Percentiles rank a stretch among this genome's conserved stretches.
These are phyloP conservation scores for Yamadazyma conglobata DNA, from an alignment of 1,139 yeast genomes.

Conservation along the genomic window DNA sequence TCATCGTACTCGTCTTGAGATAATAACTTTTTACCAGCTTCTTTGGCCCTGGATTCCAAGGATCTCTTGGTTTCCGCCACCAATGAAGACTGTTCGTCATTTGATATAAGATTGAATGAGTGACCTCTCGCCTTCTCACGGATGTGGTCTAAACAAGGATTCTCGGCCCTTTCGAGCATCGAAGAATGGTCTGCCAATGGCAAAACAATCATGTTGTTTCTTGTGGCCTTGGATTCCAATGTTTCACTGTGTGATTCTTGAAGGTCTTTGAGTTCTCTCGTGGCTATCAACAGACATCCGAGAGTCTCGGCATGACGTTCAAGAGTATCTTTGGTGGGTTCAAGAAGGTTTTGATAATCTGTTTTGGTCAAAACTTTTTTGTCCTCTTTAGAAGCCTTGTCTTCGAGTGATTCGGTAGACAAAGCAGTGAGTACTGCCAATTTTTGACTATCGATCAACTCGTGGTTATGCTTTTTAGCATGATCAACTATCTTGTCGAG, in stretches of 20 bases:
- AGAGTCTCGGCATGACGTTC: conserved; percentile 15
- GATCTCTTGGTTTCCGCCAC: conserved; percentile 14
- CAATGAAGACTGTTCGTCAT: conserved; percentile 11
- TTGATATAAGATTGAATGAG: conserved; percentile 7
- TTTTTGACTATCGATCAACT: conserved; percentile 10
- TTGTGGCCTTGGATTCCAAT: conserved; percentile 11
- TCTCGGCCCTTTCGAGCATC: conserved; percentile 17
- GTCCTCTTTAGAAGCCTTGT: conserved; percentile 18
- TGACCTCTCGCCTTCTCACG: conserved; percentile 21
- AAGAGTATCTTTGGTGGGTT: conserved; percentile 21
- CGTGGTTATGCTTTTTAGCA: conserved; percentile 14
- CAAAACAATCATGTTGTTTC: conserved; percentile 18
- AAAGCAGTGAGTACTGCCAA: conserved; percentile 11
- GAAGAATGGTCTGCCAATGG: conserved; percentile 15
- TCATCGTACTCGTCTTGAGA: conserved; percentile 27
- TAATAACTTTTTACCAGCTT: conserved; percentile 23
- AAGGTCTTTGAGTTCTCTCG: conserved; percentile 13
- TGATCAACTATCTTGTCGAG: conserved; percentile 21
- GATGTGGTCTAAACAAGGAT: conserved; percentile 26
- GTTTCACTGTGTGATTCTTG: conserved; percentile 13
- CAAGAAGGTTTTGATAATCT: conserved; percentile 16
- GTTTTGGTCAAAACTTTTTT: conserved; percentile 17
- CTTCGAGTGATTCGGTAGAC: conserved; percentile 16
- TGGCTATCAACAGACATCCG: conserved; percentile 18
- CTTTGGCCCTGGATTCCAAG: conserved; percentile 23